A percentile compares a stretch with the other conserved stretches of the same genome.
phyloP scores from a whole-genome alignment of 2,329 filamentous ascomycete species.

The Thelonectria olida region DNA sequence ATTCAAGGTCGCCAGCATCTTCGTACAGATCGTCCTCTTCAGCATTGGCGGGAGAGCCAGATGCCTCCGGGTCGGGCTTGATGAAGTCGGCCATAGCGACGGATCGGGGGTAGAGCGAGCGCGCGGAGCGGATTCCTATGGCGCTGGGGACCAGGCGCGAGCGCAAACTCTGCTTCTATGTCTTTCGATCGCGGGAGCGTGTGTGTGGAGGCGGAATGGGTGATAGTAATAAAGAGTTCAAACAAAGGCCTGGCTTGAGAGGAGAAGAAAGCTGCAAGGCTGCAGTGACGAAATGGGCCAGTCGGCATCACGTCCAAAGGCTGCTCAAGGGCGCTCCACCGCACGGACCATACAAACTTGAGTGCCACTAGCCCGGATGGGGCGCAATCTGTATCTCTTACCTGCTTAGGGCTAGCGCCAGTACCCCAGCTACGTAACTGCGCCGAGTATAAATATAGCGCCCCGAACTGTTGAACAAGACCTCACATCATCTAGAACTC shows the following conservation, averaged over 20 bases:
- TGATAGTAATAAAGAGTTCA: background rate
- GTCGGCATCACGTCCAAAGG: conserved; percentile 10
- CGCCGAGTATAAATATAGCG: background rate
- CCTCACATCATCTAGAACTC: no score
- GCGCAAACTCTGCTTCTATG: background rate
- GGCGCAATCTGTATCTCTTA: background rate
- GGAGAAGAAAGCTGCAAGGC: conserved; percentile 20
- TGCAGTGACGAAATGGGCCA: conserved; percentile 34
- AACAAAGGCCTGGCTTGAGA: background rate
- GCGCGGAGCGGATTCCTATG: background rate
- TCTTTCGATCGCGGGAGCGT: background rate
- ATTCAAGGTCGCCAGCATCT: conserved; percentile 66
- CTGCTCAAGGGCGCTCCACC: background rate
- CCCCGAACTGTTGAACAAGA: background rate
- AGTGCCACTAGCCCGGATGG: conserved; percentile 10
- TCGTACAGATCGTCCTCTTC: conserved; percentile 76
- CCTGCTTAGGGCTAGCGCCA: background rate
- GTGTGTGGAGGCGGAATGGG: background rate
- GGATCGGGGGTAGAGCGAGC: conserved; percentile 16
- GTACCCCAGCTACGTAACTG: background rate
- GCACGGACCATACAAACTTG: conserved; percentile 25
- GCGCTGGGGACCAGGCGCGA: background rate
- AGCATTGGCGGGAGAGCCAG: conserved; percentile 53
- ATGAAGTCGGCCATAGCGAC: conserved; percentile 50
- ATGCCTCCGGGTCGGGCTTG: conserved; percentile 60